Evolutionary conservation across 1,284 basidiomycete species (phyloP).

Genomic region (Stygiomarasmius scandens): DNA sequence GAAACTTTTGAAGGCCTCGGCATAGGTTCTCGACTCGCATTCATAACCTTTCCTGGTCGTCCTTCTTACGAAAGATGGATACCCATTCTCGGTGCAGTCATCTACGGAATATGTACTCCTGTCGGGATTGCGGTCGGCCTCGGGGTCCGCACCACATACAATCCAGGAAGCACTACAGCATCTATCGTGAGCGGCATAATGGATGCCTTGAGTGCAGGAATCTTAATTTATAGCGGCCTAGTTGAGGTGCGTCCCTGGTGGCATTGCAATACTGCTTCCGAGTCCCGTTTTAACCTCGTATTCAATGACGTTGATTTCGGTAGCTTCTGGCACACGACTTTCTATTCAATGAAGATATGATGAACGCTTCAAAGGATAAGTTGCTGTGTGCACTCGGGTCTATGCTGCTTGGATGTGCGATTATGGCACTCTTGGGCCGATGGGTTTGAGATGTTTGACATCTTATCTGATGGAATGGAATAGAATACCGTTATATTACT

Average conservation of each 20-base stretch:
- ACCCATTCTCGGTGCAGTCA: conserved; percentile 63
- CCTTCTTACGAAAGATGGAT: conserved; percentile 60
- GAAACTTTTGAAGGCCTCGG: conserved; percentile 93
- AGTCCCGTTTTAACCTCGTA: too few relatives aligned
- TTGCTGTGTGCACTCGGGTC: conserved; percentile 71
- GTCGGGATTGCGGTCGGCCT: conserved; percentile 85
- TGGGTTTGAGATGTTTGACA: conserved; percentile 78
- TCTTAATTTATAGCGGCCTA: conserved; percentile 89
- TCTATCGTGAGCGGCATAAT: conserved; percentile 83
- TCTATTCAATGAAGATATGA: conserved; percentile 85
- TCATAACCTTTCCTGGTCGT: conserved; percentile 71
- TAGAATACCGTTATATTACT: too few relatives aligned
- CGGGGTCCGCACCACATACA: conserved; percentile 81
- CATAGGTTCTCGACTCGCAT: conserved; percentile 83
- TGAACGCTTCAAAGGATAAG: conserved; percentile 62
- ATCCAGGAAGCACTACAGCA: conserved; percentile 74
- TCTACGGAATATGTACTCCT: conserved; percentile 84
- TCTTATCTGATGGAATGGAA: too few relatives aligned
- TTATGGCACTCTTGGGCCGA: conserved; percentile 85
- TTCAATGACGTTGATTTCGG: conserved; percentile 10
- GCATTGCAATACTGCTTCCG: conserved; percentile 7
- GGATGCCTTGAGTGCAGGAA: conserved; percentile 86
- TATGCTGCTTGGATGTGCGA: conserved; percentile 77
- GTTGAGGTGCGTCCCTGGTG: conserved; percentile 65
- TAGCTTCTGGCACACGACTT: conserved; percentile 92